Evolutionary conservation across 2,329 filamentous ascomycete genomes (phyloP), one percentile per base, ranked within the genome.

Genomic region (Colletotrichum zoysiae): DNA sequence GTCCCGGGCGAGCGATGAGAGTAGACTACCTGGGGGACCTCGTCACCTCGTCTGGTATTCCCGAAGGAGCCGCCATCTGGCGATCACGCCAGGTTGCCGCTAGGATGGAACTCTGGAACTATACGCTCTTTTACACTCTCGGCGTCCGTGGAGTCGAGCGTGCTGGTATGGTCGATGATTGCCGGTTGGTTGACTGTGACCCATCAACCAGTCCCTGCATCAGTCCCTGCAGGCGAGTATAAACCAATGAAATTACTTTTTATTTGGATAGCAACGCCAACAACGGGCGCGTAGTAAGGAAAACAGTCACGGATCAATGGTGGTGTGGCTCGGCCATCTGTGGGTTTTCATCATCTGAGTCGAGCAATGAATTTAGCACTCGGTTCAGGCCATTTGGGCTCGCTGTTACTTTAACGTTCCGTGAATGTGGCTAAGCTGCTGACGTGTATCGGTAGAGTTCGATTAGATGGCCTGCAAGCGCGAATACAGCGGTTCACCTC

Each of bases 401-500:
- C 20, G 44, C 46, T 53, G 26, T 35, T 46, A 11, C 33, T 14
- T 30, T 18, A 11, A 26, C 50, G 35, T 35, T 18, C 11, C 8
- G 35, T 42, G 35, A n/a, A 1, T 40, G 35, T 30, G 30, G 16
- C 23, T 51, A 63, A 48, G 48, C n/a, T 62, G n/a, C 51, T 12
- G 46, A 50, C 8, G 51, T 56, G 53, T 51, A 23, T 51, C 35
- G 40, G 26, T 9, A 46, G 23, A 68, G 66, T 42, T 58, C 53
- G 33, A n/a, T 42, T 55, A 8, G 3, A 57, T 18, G 30, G 18
- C 51, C 30, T n/a, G 26, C 44, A 53, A 23, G 26, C 53, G 53
- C 61, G 35, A 62, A 46, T 59, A 51, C 51, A 57, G 42, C 67
- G 57, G 64, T 44, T 71, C 57, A 53, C 38, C 18, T 55, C 33